A percentile compares a stretch with the other conserved stretches of the same genome.
Conservation (phyloP, 192 early-diverging fungal genomes). For the Oehlia diaphana region DNA sequence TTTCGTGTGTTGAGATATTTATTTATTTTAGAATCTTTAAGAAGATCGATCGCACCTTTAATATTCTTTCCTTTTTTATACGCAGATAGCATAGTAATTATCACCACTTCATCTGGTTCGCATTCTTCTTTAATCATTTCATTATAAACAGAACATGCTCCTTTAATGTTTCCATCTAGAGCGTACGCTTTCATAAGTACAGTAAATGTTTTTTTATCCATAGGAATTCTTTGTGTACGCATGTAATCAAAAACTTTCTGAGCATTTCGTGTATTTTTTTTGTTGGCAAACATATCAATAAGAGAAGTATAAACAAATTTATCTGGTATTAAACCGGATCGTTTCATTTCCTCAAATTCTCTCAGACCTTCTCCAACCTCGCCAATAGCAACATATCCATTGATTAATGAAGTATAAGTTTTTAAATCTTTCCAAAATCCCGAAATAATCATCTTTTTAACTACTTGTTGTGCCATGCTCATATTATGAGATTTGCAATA, state of each 20-base stretch:
- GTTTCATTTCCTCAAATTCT: conserved; percentile 28
- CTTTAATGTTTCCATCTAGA: neutral
- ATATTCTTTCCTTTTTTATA: conserved; percentile 1
- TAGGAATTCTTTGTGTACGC: conserved; percentile 11
- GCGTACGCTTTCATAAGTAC: conserved; percentile 26
- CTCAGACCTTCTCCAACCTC: neutral
- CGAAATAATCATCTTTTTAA: conserved; percentile 3
- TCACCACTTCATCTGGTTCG: conserved; percentile 1
- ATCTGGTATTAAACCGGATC: neutral
- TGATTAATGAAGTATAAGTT: conserved; percentile 23
- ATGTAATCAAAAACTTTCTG: conserved; percentile 25
- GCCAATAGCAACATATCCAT: conserved; percentile 18
- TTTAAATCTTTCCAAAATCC: conserved; percentile 8
- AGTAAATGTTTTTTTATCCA: conserved; percentile 20
- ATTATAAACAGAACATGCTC: neutral
- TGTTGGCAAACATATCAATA: conserved; percentile 19
- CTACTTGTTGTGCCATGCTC: neutral
- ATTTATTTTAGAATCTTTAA: conserved; percentile 3
- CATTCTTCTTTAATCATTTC: conserved; percentile 19
- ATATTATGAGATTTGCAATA: conserved; percentile 11
- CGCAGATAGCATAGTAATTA: conserved; percentile 5
- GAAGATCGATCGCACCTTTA: neutral
- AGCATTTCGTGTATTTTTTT: neutral
- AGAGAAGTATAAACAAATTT: conserved; percentile 26
- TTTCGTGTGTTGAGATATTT: neutral